These are phyloP conservation scores for Pulchroboletus neoregius DNA, from an alignment of 1,284 basidiomycete species.

Conservation along the genomic window DNA sequence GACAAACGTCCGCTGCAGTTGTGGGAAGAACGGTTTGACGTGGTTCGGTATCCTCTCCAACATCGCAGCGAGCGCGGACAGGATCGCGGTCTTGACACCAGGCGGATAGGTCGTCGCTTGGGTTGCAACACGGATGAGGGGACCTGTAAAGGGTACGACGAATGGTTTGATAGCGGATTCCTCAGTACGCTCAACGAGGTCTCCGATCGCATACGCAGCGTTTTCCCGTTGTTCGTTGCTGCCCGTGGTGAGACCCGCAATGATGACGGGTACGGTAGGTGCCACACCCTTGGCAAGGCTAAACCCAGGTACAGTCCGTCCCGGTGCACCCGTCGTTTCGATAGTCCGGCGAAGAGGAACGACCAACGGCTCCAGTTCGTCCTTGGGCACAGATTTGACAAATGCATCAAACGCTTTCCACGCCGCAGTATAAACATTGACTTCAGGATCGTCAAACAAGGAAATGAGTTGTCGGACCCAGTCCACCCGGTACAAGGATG, in stretches of 20 bases:
- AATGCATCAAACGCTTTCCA: conserved; percentile 85
- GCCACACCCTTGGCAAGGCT: conserved; percentile 87
- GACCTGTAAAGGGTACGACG: conserved; percentile 94
- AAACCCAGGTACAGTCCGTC: conserved; percentile 82
- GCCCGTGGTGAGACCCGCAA: conserved; percentile 80
- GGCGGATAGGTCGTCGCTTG: conserved; percentile 86
- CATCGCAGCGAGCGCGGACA: conserved; percentile 79
- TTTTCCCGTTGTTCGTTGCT: conserved; percentile 87
- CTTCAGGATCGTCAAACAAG: conserved; percentile 76
- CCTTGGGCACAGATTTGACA: conserved; percentile 89
- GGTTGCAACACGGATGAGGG: conserved; percentile 90
- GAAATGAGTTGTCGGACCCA: conserved; percentile 94
- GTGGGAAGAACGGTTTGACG: conserved; percentile 98
- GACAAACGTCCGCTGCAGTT: conserved; percentile 94
- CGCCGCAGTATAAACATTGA: conserved; percentile 77
- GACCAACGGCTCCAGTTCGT: conserved; percentile 86
- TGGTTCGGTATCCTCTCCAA: conserved; percentile 82
- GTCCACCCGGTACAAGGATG: conserved; percentile 83
- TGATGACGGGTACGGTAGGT: conserved; percentile 84
- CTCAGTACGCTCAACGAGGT: conserved; percentile 88
- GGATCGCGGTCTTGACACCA: conserved; percentile 86
- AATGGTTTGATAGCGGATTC: conserved; percentile 92
- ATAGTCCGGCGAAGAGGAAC: conserved; percentile 87
- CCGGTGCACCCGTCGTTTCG: conserved; percentile 81
- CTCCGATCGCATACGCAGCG: conserved; percentile 91